phyloP scores from a whole-genome alignment of 1,284 basidiomycete species.

The Pascua sp. region DNA sequence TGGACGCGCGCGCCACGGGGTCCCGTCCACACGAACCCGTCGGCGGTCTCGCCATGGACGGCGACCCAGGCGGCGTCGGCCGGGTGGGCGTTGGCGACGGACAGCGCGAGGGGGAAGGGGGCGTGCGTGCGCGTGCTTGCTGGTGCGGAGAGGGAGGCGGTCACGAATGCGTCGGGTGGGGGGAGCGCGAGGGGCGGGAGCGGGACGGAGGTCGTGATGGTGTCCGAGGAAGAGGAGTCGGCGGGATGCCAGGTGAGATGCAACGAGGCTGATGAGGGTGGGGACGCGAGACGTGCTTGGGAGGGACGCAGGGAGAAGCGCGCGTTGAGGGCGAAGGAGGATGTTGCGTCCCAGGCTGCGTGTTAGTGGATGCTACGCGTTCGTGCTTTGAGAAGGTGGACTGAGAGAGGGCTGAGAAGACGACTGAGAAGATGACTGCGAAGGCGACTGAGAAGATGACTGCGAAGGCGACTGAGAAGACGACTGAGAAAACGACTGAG shows the following conservation, averaged over 20 bases:
- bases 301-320: conserved; percentile 13
- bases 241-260: conserved; percentile 13
- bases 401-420: too few relatives aligned
- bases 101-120: conserved; percentile 35
- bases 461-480: too few relatives aligned
- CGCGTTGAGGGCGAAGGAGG: conserved; percentile 21
- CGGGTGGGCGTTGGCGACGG: conserved; percentile 40
- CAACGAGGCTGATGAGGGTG: background rate
- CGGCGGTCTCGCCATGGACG: conserved; percentile 37
- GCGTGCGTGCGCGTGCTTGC: conserved; percentile 17
- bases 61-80: conserved; percentile 23
- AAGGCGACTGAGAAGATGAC: too few relatives aligned
- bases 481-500: too few relatives aligned
- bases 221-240: background rate
- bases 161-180: conserved; percentile 33
- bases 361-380: background rate
- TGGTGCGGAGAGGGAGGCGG: conserved; percentile 22
- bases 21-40: conserved; percentile 44
- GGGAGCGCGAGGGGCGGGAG: conserved; percentile 29
- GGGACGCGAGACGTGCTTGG: background rate
- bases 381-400: too few relatives aligned
- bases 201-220: conserved; percentile 9
- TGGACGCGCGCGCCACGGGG: conserved; percentile 25
- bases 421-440: too few relatives aligned
- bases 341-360: conserved; percentile 2